These are phyloP conservation scores for Pseudomicrostroma phylloplanum DNA, from an alignment of 1,284 basidiomycete genomes.

Conservation along the genomic window DNA sequence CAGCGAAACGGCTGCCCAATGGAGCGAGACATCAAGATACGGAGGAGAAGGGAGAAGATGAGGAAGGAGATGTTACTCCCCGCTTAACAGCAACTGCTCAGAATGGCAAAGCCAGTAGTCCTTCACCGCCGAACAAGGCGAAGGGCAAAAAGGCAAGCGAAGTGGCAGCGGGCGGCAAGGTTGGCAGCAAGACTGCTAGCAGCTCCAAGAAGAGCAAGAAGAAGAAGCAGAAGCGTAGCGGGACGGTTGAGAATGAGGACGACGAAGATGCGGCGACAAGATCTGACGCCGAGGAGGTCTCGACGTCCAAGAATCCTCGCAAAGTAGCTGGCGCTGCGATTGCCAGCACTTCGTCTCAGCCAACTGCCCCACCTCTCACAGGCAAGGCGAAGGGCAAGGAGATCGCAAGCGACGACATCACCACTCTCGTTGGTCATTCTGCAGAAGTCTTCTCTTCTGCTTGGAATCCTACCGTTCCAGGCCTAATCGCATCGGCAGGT, in stretches of 20 bases:
- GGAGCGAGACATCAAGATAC: background rate
- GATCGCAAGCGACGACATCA: slow-evolving; percentile 25
- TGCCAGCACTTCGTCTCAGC: background rate
- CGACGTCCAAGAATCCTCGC: background rate
- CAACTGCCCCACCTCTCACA: background rate
- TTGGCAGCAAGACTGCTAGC: slow-evolving; percentile 18
- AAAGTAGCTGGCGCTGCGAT: background rate
- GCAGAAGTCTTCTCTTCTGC: slow-evolving; percentile 48
- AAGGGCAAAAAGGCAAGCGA: background rate
- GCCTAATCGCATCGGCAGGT: slow-evolving; percentile 46
- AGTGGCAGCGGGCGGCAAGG: background rate
- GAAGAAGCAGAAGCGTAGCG: slow-evolving; percentile 32
- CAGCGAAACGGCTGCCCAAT: background rate
- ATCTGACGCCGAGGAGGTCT: background rate
- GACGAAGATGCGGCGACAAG: slow-evolving; percentile 7
- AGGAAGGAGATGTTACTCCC: background rate
- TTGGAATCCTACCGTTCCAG: slow-evolving; percentile 49
- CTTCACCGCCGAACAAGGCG: background rate
- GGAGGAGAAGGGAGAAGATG: background rate
- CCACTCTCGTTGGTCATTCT: slow-evolving; percentile 36
- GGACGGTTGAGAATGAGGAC: background rate
- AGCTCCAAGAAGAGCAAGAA: slow-evolving; percentile 15
- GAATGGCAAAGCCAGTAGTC: slow-evolving; percentile 7
- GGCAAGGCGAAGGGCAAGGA: slow-evolving; percentile 14
- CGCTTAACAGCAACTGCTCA: background rate